These are phyloP conservation scores for Iris pallida DNA, from an alignment of 116 monocot genomes.

Conservation along the genomic window DNA sequence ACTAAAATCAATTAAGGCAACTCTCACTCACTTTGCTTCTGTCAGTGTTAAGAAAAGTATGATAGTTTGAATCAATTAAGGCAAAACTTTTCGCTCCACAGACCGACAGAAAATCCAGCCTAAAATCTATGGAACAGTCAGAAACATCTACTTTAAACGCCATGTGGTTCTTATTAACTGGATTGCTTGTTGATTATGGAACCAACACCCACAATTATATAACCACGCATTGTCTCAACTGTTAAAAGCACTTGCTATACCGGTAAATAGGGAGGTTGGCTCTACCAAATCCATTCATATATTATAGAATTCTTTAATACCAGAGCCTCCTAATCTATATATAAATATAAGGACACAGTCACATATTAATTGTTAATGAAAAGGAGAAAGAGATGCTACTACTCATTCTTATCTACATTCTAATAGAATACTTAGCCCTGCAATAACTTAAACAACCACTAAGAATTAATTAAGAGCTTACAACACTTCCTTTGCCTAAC, in stretches of 20 bases:
- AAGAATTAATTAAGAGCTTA: neutral
- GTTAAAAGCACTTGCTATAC: neutral
- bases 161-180: neutral
- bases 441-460: neutral
- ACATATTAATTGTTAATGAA: too few relatives aligned
- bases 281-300: conserved; percentile 1
- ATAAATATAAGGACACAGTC: neutral
- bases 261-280: neutral
- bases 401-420: conserved; percentile 9
- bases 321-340: neutral
- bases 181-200: neutral
- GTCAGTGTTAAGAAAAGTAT: too few relatives aligned
- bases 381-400: neutral
- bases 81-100: neutral
- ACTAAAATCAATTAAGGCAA: too few relatives aligned
- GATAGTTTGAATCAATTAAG: neutral
- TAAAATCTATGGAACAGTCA: neutral
- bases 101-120: neutral
- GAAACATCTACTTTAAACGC: neutral
- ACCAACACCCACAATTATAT: conserved; percentile 1
- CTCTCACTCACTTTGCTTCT: too few relatives aligned
- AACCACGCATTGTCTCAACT: neutral
- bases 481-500: neutral
- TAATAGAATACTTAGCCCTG: neutral
- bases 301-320: neutral